Base-by-base conservation (phyloP, 1,284 basidiomycete species). In the Puccinia hordei region DNA sequence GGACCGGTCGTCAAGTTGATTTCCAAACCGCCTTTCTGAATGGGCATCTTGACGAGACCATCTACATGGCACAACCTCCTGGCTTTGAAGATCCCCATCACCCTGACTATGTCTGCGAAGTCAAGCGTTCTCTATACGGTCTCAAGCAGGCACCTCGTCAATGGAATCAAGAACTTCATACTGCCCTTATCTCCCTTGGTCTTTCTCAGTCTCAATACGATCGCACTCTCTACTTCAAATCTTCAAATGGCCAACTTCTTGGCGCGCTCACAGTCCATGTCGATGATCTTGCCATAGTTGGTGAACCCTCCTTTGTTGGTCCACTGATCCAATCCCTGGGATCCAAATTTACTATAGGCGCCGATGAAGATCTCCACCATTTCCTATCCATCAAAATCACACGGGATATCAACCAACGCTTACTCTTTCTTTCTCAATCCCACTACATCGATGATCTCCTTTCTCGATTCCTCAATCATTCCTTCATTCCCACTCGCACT, bases 11-110 rank as follows among this genome's bases (percentile, higher is more conserved):
- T 55, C 85, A 87, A 55, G 85, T 88, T 27, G 86, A 89, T 81
- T 83, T 89, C 69, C 86, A 86, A 33, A 83, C 83, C 0, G 87
- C 87, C 0, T 89, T 86, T 79, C 84, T 88, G 0, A 86, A 88
- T 82, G 87, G 87, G 0, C 53, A 84, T 0, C 84, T 89, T 0
- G 84, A 87, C 0, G 86, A 88, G 65, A 83, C 84, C 0, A 83
- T 88, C 44, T 88, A 87, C 82, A 85, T 87, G 84, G 80, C 83
- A 27, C 83, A 85, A 0, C 86, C 86, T 0, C 83, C 83, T 6
- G 55, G 55, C 13, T 44, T 44, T 44, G 2, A 85, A 85, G 41
- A 44, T 44, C 41, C n/a, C n/a, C n/a, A n/a, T n/a, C n/a, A n/a
- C n/a, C n/a, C n/a, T n/a, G n/a, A n/a, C n/a, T n/a, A n/a, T n/a